phyloP scores from a whole-genome alignment of 2,329 filamentous ascomycete genomes.

The Pyrenophora tritici-repentis region DNA sequence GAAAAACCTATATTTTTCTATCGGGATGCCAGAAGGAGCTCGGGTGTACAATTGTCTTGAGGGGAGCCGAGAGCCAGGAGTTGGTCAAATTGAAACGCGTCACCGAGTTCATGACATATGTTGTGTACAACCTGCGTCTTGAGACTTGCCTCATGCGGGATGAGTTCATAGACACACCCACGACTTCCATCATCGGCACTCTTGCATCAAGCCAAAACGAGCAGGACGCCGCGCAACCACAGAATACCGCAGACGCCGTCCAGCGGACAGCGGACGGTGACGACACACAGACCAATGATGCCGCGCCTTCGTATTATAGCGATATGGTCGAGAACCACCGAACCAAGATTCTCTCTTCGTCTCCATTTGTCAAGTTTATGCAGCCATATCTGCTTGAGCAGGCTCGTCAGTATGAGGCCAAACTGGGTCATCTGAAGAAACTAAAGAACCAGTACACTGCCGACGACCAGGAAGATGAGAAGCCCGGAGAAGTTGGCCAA shows the following conservation, averaged over 20 bases:
- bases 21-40: conserved; percentile 88
- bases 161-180: conserved; percentile 83
- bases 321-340: conserved; percentile 93
- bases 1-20: conserved; percentile 95
- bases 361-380: conserved; percentile 93
- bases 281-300: conserved; percentile 66
- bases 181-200: conserved; percentile 55
- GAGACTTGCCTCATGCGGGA: conserved; percentile 94
- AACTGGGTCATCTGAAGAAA: conserved; percentile 78
- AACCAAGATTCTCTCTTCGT: conserved; percentile 91
- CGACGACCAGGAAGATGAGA: conserved; percentile 38
- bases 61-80: conserved; percentile 74
- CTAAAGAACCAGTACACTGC: conserved; percentile 72
- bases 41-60: conserved; percentile 90
- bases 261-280: conserved; percentile 44
- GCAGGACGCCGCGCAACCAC: conserved; percentile 7
- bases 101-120: conserved; percentile 98
- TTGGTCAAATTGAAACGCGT: conserved; percentile 86
- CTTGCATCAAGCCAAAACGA: conserved; percentile 23
- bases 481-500: conserved; percentile 54
- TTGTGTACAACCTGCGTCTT: conserved; percentile 95
- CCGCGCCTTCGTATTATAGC: conserved; percentile 90
- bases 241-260: background rate
- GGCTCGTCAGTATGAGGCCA: conserved; percentile 86
- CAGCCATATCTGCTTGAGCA: conserved; percentile 93